Evolutionary conservation across 139 green algal species (phyloP), one percentile per base, ranked within the genome.

Genomic region (Tetradesmus lagerheimii): DNA sequence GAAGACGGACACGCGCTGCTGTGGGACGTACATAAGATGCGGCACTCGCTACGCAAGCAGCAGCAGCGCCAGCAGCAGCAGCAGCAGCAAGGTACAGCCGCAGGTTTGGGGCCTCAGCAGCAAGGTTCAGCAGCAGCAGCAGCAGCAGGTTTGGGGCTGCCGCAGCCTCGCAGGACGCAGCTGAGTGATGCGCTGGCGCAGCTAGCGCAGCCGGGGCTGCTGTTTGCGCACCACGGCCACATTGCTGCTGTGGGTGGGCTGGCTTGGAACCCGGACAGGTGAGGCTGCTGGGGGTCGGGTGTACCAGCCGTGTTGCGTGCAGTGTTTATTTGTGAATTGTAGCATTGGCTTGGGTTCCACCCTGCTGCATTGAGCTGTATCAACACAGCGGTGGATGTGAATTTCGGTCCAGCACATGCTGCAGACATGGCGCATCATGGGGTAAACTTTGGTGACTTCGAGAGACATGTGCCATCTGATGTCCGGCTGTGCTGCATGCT

Each of bases 211-310:
- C 83, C 83, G 1, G 83, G 83, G 25, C 41, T 88, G 38, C 47
- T 80, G 41, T 88, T 88, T 45, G 23, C 76, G 64, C 83, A 88
- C 37, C 38, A 66, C 3, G 83, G 83, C 35, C 83, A 88, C 47
- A 29, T 88, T 15, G 18, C 57, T 38, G 35, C 35, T 57, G 83
- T 88, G 5, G 57, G 39, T 43, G 20, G 39, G 4, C 2, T 88
- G 38, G 57, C 83, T 41, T 79, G 57, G 83, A 88, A 88, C 47
- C 57, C 83, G 43, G 83, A 88, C n/a, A 53, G 47, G 47, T n/a
- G n/a, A n/a, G n/a, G n/a, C n/a, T n/a, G n/a, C n/a, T n/a, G n/a
- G n/a, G n/a, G n/a, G n/a, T n/a, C n/a, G n/a, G n/a, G n/a, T n/a
- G n/a, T n/a, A n/a, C n/a, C n/a, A n/a, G n/a, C n/a, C n/a, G n/a